Base-by-base conservation (phyloP, 1,284 basidiomycete species). In the Trametes pubescens region DNA sequence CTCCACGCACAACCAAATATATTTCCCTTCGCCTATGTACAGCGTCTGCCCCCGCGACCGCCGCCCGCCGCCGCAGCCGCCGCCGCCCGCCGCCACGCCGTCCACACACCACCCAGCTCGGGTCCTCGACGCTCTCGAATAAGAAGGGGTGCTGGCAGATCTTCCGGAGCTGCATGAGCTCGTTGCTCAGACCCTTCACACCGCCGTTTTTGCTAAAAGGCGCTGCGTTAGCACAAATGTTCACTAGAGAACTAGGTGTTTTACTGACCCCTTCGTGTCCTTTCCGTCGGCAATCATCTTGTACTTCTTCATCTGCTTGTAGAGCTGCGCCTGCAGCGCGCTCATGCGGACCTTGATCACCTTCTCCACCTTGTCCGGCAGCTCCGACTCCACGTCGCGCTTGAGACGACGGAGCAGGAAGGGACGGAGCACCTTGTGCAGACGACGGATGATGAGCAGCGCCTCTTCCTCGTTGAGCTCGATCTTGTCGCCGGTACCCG, bases 381-480 rank as follows among this genome's bases (percentile, higher is more conserved):
- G 80, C 80, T 99, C 97, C 63, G 89, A 90, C 82, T 99, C 98
- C 70, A 99, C 98, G 75, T 99, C 98, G 84, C 98, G 98, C 86
- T 99, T 99, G 79, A 99, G 81, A 64, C 98, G 86, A 73, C 98
- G 89, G 60, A 99, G 84, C 77, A 99, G 85, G 90, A 99, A 99
- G 6, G 98, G 98, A 51, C 97, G 90, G 26, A 99, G 86, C 72
- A 99, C 97, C 82, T 99, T 99, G 78, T 99, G 98, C 74, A 99
- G 80, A 78, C 98, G 96, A 70, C 96, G 92, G 77, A 99, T 98
- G 74, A 99, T 96, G 61, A 99, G 91, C 57, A 99, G 84, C 2
- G 95, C 94, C 83, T 99, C 98, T 93, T 99, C 98, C 92, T 99
- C 98, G 81, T 98, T 99, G 82, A 99, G 80, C 84, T 98, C 96